Evolutionary conservation across 2,329 filamentous ascomycete genomes (phyloP), one percentile per base, ranked within the genome.

Genomic region (Fusarium algeriense): DNA sequence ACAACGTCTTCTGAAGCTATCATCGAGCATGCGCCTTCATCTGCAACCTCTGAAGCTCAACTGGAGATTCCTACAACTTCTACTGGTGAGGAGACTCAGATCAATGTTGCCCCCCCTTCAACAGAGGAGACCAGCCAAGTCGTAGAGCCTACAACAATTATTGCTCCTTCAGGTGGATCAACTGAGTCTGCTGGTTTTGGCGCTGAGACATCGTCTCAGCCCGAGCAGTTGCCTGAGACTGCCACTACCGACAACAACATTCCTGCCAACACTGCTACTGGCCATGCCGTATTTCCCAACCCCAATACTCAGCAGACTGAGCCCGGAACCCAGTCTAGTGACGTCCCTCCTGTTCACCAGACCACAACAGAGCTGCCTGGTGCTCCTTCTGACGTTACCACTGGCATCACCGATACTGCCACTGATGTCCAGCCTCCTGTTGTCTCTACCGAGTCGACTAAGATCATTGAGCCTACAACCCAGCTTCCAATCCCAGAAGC

Each of bases 71-170:
- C 13, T 6, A 23, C 37, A 2, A 65, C 49, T 17, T 34, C 62
- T n/a, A 9, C 1, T 0, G 34, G 7, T 0, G 12, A 44, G 6
- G 43, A 34, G 0, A 32, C 43, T 23, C 11, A 32, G 6, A n/a
- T 50, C 23, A 26, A 32, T 14, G 10, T 40, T 8, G 12, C 6
- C n/a, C 37, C 60, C 2, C 17, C 10, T 23, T 32, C 28, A 1
- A n/a, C 12, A 0, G 28, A 58, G 0, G 37, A 38, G 37, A 38
- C 12, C 1, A 34, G 23, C 2, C 19, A 48, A 7, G 7, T 2
- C 3, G 6, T 35, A n/a, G 49, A 40, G 14, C 34, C 60, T 40
- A 26, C 43, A 1, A 44, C 46, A 12, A 34, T 26, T 0, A 10
- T 10, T 30, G 28, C 7, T 14, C 20, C 34, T 2, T 3, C 61